These are phyloP conservation scores for Tirmania nivea DNA, from an alignment of 495 filamentous ascomycete genomes.

Conservation along the genomic window DNA sequence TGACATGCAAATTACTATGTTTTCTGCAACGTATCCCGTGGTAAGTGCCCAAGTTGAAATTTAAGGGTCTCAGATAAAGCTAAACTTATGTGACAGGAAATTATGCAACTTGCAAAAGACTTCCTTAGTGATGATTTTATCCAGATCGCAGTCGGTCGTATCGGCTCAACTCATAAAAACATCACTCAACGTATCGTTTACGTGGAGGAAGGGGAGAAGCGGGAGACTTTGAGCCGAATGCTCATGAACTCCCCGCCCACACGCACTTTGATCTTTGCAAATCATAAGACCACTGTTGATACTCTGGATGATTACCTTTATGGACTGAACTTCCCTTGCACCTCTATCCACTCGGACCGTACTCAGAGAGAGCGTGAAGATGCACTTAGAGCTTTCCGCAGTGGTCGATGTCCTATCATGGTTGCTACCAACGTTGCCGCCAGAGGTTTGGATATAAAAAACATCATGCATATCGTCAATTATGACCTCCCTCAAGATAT, in stretches of 20 bases:
- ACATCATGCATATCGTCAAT: constrained; percentile 82
- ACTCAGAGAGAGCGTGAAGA: constrained; percentile 88
- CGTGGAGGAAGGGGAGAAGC: constrained; percentile 40
- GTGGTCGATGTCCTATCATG: constrained; percentile 50
- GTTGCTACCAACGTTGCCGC: constrained; percentile 68
- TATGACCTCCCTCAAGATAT: constrained; percentile 90
- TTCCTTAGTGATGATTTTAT: constrained; percentile 51
- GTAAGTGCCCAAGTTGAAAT: neutral
- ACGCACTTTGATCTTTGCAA: constrained; percentile 85
- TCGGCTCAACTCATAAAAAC: constrained; percentile 55
- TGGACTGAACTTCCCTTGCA: constrained; percentile 53
- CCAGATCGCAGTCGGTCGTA: constrained; percentile 63
- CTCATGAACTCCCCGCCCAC: constrained; percentile 42
- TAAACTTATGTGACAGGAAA: constrained; percentile 25
- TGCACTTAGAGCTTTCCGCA: constrained; percentile 62
- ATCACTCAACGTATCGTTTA: constrained; percentile 53
- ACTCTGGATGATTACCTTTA: constrained; percentile 70
- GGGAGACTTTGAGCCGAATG: constrained; percentile 47
- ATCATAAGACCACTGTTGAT: constrained; percentile 52
- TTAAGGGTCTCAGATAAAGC: neutral
- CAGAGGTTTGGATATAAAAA: constrained; percentile 74
- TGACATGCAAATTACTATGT: constrained; percentile 71
- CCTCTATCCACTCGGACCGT: constrained; percentile 68
- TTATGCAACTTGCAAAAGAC: constrained; percentile 50
- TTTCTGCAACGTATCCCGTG: constrained; percentile 63